Evolutionary conservation across 371 early-diverging fungal species (phyloP).

Genomic region (Mucor mucedo): DNA sequence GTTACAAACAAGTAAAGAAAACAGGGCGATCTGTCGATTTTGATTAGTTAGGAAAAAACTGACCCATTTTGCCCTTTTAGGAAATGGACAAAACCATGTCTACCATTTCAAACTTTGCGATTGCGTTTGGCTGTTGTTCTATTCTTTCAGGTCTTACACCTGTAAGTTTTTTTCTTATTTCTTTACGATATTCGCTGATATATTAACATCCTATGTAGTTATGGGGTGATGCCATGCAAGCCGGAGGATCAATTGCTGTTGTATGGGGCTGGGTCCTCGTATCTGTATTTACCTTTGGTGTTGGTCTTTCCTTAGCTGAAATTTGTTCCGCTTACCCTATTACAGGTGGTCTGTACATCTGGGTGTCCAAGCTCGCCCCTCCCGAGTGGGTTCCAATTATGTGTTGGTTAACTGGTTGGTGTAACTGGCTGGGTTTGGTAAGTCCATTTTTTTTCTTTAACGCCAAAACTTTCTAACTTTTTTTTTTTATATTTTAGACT

Average conservation of each 20-base stretch:
- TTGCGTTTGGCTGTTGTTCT: constrained; percentile 68
- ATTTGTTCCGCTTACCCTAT: constrained; percentile 78
- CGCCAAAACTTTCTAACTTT: neutral
- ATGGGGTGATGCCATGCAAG: constrained; percentile 63
- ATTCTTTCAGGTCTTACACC: constrained; percentile 67
- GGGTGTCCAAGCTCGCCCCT: constrained; percentile 65
- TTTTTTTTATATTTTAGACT: constrained; percentile 21
- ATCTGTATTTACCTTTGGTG: constrained; percentile 64
- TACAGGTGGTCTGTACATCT: constrained; percentile 65
- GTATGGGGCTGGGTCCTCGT: constrained; percentile 77
- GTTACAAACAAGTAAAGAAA: constrained; percentile 58
- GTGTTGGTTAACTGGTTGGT: constrained; percentile 64
- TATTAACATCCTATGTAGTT: constrained; percentile 23
- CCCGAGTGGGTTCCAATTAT: constrained; percentile 61
- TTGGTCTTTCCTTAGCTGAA: constrained; percentile 76
- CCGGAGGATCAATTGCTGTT: constrained; percentile 74
- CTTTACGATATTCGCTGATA: neutral
- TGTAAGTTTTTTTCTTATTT: constrained; percentile 27
- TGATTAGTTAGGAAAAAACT: neutral
- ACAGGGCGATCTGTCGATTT: neutral
- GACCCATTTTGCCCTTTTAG: constrained; percentile 28
- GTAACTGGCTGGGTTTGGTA: constrained; percentile 65
- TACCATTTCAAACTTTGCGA: constrained; percentile 66
- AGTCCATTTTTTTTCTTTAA: neutral
- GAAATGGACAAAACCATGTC: constrained; percentile 71